Evolutionary conservation across 1,284 basidiomycete genomes (phyloP), one percentile per base, ranked within the genome.

Genomic region (Sphaerobolus stellatus): DNA sequence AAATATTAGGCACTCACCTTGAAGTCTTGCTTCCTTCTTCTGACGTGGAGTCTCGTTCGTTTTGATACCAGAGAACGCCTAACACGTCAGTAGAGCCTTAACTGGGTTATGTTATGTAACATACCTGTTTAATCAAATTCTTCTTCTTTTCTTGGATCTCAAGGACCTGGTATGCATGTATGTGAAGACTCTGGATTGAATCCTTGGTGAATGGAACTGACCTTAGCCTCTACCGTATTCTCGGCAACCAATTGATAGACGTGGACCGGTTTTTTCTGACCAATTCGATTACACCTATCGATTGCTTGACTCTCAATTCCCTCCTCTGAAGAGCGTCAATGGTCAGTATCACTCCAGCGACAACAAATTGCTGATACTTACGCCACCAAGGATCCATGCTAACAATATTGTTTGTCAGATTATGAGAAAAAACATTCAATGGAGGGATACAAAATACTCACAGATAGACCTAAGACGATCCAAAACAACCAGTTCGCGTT

Each of bases 271-370:
- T 86, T 90, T 59, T 73, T 88, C 68, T 93, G 91, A 9, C 91
- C 92, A 61, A 93, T 92, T 52, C 83, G 73, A 61, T 88, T 86
- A 53, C 82, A 85, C 61, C 92, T 77, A 66, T 95, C 92, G 56
- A 95, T 90, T 0, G 93, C 92, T 66, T 95, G 90, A 56, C 82
- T 84, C 70, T 95, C 93, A 43, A 95, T 94, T 2, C 92, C 90
- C 62, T 91, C 90, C 75, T 89, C 60, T 62, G 59, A 56, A 31
- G 53, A 45, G 18, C n/a, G 57, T 50, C 31, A 50, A 49, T 20
- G 29, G 34, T 59, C 24, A 46, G 22, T 33, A 29, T 47, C 24
- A 13, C 43, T 4, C 22, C 20, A 57, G 36, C 50, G 47, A 25
- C 6, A 57, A 51, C 18, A 55, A 47, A 13, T 52, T 43, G 20